Conservation (phyloP, 164 flowering plant species). For the Chimonanthus salicifolius region DNA sequence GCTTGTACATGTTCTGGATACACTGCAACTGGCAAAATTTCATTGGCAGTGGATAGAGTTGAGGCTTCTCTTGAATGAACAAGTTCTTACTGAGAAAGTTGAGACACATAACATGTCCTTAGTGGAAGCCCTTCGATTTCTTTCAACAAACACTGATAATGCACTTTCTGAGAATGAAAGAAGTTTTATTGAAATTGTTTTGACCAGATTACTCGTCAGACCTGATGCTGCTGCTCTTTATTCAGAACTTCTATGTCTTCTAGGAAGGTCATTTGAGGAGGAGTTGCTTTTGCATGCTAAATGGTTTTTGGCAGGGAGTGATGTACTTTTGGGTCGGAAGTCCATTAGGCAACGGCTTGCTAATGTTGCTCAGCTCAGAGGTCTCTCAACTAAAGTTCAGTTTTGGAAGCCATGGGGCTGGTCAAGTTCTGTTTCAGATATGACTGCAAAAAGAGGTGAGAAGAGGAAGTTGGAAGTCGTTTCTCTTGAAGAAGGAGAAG, state of each 20-base stretch:
- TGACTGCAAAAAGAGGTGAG: constrained; percentile 28
- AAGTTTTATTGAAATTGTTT: constrained; percentile 62
- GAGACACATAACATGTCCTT: constrained; percentile 51
- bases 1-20: constrained; percentile 78
- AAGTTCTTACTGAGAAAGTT: constrained; percentile 69
- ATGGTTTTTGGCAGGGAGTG: constrained; percentile 84
- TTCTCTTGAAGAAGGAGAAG: constrained; percentile 91
- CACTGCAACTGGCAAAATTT: constrained; percentile 89
- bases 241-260: constrained; percentile 82
- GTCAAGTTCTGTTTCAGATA: constrained; percentile 35
- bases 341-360: constrained; percentile 73
- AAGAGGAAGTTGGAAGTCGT: constrained; percentile 52
- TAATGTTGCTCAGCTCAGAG: constrained; percentile 63
- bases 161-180: constrained; percentile 74
- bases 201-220: constrained; percentile 87
- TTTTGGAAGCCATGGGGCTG: constrained; percentile 96
- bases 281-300: constrained; percentile 72
- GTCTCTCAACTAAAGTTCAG: constrained; percentile 60
- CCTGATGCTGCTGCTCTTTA: constrained; percentile 96
- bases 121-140: constrained; percentile 63
- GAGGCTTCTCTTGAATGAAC: constrained; percentile 90
- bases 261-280: constrained; percentile 84
- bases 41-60: constrained; percentile 99
- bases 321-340: constrained; percentile 87
- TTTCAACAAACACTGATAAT: constrained; percentile 58